Conservation (phyloP, 2,329 filamentous ascomycete genomes). For the Fusarium humuli region DNA sequence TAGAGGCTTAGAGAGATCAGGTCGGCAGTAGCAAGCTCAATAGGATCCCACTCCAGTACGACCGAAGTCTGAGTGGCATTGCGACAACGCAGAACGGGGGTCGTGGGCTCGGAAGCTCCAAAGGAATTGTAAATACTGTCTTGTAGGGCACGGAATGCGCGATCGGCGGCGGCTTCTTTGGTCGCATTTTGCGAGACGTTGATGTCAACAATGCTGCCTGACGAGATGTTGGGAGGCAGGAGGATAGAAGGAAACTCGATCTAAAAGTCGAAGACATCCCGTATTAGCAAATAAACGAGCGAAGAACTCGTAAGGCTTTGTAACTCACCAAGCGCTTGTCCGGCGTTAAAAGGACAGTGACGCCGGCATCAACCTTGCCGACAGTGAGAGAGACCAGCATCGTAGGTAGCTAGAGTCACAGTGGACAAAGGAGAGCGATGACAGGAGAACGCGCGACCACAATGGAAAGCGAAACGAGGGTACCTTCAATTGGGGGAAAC, state of each 20-base stretch:
- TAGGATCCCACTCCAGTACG: constrained; percentile 97
- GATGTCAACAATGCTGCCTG: constrained; percentile 97
- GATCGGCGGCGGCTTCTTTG: constrained; percentile 80
- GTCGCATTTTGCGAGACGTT: constrained; percentile 87
- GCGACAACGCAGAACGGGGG: constrained; percentile 86
- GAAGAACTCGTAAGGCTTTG: not conserved
- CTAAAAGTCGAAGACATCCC: constrained; percentile 58
- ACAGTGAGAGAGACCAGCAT: constrained; percentile 99
- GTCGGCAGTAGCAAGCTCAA: constrained; percentile 91
- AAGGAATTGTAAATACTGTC: constrained; percentile 88
- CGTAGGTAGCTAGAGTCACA: constrained; percentile 46
- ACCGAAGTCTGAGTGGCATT: constrained; percentile 99
- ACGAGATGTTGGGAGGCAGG: constrained; percentile 92
- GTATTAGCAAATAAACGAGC: constrained; percentile 36
- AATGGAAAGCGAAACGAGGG: constrained; percentile 12
- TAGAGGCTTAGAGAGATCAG: constrained; percentile 90
- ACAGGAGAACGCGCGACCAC: constrained; percentile 5
- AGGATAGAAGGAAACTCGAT: constrained; percentile 99
- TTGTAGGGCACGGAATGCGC: constrained; percentile 86
- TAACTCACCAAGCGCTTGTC: constrained; percentile 90
- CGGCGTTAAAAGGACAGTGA: constrained; percentile 94
- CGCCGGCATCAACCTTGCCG: constrained; percentile 98
- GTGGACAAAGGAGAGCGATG: constrained; percentile 18
- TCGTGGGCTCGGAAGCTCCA: constrained; percentile 79
- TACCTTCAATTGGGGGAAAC: constrained; percentile 8